phyloP scores from a whole-genome alignment of 345 rosid genomes.

The Xanthoceras sorbifolium region DNA sequence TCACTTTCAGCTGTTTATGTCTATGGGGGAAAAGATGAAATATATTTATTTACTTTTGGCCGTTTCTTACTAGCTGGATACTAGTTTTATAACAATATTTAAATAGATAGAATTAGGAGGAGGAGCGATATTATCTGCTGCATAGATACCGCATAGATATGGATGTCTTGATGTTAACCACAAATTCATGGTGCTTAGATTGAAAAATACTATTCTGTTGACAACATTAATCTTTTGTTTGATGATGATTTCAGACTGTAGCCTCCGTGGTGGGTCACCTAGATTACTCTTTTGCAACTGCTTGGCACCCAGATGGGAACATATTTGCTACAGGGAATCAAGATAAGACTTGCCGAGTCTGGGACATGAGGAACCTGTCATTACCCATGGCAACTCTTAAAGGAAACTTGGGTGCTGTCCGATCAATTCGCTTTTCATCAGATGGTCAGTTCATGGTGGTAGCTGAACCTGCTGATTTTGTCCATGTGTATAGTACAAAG shows the following conservation, averaged over 20 bases:
- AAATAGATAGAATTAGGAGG: background rate
- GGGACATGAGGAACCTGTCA: conserved; percentile 60
- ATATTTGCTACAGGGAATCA: conserved; percentile 66
- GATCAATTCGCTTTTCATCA: conserved; percentile 54
- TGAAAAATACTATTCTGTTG: background rate
- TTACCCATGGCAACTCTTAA: conserved; percentile 43
- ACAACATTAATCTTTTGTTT: background rate
- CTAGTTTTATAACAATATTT: background rate
- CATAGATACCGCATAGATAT: background rate
- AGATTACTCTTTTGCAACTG: conserved; percentile 67
- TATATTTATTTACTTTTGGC: background rate
- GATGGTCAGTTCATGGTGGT: conserved; percentile 59
- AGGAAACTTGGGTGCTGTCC: conserved; percentile 63
- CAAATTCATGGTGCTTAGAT: background rate
- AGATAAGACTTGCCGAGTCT: conserved; percentile 65
- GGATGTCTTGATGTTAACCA: background rate
- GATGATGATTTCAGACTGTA: conserved; percentile 33
- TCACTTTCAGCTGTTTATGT: background rate
- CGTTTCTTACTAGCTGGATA: background rate
- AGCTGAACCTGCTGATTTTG: conserved; percentile 71
- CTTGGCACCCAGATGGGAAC: conserved; percentile 65
- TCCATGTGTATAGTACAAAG: conserved; percentile 54
- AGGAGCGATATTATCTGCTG: background rate
- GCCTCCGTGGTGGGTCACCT: conserved; percentile 47
- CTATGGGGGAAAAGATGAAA: background rate